Percentiles rank a stretch among this genome's conserved stretches.
These are phyloP conservation scores for Solanum clarkiae DNA, from an alignment of 257 asterid genomes.

Conservation along the genomic window DNA sequence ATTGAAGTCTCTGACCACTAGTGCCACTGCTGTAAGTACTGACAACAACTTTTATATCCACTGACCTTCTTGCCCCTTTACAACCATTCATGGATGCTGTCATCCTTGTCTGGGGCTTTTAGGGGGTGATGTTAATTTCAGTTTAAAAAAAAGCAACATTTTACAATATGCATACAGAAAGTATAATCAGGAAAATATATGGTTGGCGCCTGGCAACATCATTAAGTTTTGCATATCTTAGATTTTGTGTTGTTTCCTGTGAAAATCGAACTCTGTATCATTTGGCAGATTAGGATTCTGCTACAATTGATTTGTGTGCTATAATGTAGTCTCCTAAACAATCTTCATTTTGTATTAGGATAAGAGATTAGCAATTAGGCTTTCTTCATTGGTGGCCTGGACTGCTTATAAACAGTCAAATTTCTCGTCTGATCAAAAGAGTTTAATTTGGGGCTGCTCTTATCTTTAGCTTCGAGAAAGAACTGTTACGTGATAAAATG, in stretches of 20 bases:
- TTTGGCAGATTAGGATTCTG: not conserved
- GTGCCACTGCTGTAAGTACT: conserved; percentile 84
- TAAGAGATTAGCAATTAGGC: not conserved
- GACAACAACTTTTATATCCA: not conserved
- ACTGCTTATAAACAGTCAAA: not conserved
- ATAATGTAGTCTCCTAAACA: not conserved
- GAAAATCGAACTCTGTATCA: not conserved
- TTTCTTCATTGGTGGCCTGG: not conserved
- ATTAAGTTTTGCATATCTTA: not conserved
- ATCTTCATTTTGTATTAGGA: not conserved
- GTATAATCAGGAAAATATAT: not conserved
- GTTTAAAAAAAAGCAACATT: not conserved
- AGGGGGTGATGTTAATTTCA: not conserved
- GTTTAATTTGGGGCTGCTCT: not conserved
- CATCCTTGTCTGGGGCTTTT: not conserved
- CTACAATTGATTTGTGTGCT: not conserved
- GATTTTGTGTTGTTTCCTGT: not conserved
- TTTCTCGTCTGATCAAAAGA: not conserved
- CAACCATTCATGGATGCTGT: not conserved
- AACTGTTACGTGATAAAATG: not conserved
- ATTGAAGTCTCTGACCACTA: conserved; percentile 90
- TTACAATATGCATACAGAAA: not conserved
- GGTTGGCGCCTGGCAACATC: not conserved
- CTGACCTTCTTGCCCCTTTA: not conserved
- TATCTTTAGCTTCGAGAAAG: not conserved